Percentiles rank a stretch among this genome's conserved stretches.
Conservation (phyloP, 2,329 filamentous ascomycete species). For the Penicillium sp. region DNA sequence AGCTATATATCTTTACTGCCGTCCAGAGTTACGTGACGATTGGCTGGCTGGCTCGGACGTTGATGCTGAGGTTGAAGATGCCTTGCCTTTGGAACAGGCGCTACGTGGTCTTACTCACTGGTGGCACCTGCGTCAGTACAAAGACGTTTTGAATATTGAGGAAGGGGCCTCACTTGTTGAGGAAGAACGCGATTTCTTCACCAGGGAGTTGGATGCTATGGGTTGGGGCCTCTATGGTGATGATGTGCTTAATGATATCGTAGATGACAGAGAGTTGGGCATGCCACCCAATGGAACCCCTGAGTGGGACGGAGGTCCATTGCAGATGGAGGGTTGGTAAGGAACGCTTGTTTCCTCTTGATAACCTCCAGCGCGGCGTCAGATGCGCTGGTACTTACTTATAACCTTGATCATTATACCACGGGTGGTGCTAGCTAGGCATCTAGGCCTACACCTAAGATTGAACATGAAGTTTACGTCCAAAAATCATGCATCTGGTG, state of each 20-base stretch:
- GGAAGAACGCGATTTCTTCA: conserved; percentile 76
- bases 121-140: conserved; percentile 82
- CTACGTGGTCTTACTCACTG: conserved; percentile 87
- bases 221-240: conserved; percentile 47
- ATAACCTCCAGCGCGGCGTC: not conserved
- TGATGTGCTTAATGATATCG: conserved; percentile 26
- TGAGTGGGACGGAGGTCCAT: conserved; percentile 35
- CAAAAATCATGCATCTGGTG: not conserved
- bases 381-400: not conserved
- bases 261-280: conserved; percentile 24
- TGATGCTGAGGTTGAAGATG: conserved; percentile 89
- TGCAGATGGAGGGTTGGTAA: conserved; percentile 33
- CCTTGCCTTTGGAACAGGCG: conserved; percentile 86
- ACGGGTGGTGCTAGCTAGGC: not conserved
- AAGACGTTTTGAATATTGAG: conserved; percentile 63
- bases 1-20: conserved; percentile 88
- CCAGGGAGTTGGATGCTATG: conserved; percentile 70
- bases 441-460: not conserved
- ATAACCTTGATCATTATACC: not conserved
- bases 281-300: conserved; percentile 26
- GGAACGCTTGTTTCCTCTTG: not conserved
- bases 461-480: not conserved
- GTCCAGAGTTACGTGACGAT: conserved; percentile 88
- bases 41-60: conserved; percentile 89
- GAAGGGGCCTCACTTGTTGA: conserved; percentile 54